A percentile compares a stretch with the other conserved stretches of the same genome.
Conservation (phyloP, 441 rosid species). For the Bocquillonia castaneifolia region DNA sequence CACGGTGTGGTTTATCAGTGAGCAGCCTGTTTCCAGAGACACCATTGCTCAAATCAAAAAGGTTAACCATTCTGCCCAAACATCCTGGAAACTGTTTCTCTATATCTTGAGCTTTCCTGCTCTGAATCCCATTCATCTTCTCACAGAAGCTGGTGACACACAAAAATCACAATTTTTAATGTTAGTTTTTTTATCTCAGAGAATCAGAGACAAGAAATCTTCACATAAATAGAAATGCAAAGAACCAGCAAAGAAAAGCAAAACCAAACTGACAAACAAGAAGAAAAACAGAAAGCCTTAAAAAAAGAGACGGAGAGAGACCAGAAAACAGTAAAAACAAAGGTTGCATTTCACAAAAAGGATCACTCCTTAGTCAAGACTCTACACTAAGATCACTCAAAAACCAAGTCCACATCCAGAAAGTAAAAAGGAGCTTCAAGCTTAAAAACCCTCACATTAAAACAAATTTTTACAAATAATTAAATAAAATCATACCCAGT, state of each 20-base stretch:
- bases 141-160: constrained; percentile 42
- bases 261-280: too few species aligned
- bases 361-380: not conserved
- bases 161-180: constrained; percentile 7
- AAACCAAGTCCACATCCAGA: not conserved
- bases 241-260: not conserved
- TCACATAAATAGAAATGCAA: not conserved
- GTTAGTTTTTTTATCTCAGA: constrained; percentile 10
- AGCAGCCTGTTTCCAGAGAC: constrained; percentile 63
- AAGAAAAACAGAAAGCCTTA: not conserved
- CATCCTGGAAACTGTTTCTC: constrained; percentile 73
- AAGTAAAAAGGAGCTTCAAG: constrained; percentile 7
- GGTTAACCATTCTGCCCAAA: constrained; percentile 80
- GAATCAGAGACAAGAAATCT: not conserved
- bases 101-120: constrained; percentile 38
- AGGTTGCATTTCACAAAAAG: constrained; percentile 8
- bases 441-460: constrained; percentile 1
- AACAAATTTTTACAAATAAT: not conserved
- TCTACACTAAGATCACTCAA: not conserved
- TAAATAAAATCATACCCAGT: not conserved
- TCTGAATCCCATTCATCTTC: constrained; percentile 51
- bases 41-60: constrained; percentile 62
- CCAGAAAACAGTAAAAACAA: not conserved
- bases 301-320: not conserved
- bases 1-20: constrained; percentile 57